Evolutionary conservation across 1,284 basidiomycete genomes (phyloP).

Genomic region (Malassezia vespertilionis): DNA sequence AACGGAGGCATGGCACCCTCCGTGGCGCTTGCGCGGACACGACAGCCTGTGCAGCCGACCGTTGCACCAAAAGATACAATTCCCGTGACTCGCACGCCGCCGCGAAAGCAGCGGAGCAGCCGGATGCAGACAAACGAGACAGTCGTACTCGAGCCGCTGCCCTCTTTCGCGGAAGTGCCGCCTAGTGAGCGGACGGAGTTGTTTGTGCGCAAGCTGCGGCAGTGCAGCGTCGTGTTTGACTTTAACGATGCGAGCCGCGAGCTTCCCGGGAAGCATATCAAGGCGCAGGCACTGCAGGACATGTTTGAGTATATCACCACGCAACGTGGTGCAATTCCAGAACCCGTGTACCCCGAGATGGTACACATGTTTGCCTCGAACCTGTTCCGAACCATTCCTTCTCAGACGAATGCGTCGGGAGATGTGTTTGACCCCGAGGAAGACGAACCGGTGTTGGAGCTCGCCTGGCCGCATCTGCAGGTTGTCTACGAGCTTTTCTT

Average conservation of each 20-base stretch:
- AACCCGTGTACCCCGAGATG: slow-evolving; percentile 96
- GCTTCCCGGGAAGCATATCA: slow-evolving; percentile 94
- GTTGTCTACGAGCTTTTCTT: slow-evolving; percentile 99
- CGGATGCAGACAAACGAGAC: slow-evolving; percentile 91
- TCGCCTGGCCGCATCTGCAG: slow-evolving; percentile 98
- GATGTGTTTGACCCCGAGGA: slow-evolving; percentile 99
- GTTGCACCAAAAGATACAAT: slow-evolving; percentile 41
- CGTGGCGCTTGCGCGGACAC: slow-evolving; percentile 18
- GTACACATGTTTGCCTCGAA: slow-evolving; percentile 84
- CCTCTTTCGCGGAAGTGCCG: slow-evolving; percentile 87
- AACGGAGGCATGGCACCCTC: slow-evolving; percentile 8
- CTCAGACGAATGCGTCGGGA: slow-evolving; percentile 91
- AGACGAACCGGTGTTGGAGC: slow-evolving; percentile 95
- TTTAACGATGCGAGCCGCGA: slow-evolving; percentile 96
- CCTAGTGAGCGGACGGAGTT: slow-evolving; percentile 76
- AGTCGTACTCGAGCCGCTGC: slow-evolving; percentile 88
- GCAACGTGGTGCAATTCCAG: slow-evolving; percentile 89
- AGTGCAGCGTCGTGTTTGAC: slow-evolving; percentile 93
- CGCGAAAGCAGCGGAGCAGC: slow-evolving; percentile 45
- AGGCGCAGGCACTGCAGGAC: slow-evolving; percentile 92
- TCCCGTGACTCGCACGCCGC: slow-evolving; percentile 42
- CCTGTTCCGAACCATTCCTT: slow-evolving; percentile 98
- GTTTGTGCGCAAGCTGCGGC: slow-evolving; percentile 87
- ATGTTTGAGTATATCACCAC: slow-evolving; percentile 99
- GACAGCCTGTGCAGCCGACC: slow-evolving; percentile 19